Percentiles rank a stretch among this genome's conserved stretches.
Evolutionary conservation across 2,329 filamentous ascomycete species (phyloP).

Genomic region (Aspergillus candidus): DNA sequence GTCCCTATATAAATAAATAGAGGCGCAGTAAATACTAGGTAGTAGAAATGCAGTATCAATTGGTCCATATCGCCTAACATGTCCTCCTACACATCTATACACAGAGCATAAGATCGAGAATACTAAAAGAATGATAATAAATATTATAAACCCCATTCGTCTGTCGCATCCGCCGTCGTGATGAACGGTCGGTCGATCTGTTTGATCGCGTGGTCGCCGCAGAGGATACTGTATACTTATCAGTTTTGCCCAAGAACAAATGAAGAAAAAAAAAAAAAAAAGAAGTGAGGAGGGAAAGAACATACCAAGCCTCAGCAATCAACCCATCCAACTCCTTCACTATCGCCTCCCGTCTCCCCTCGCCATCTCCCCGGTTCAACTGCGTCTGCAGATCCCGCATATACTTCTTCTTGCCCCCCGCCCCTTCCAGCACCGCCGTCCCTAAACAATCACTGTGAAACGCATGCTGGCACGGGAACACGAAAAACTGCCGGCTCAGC

Average conservation of each 20-base stretch:
- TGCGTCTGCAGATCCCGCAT: constrained; percentile 82
- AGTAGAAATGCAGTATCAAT: too few species aligned
- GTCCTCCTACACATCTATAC: too few species aligned
- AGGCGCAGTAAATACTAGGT: too few species aligned
- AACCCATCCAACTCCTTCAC: constrained; percentile 86
- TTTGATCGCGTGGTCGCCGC: constrained; percentile 91
- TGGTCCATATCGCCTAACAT: too few species aligned
- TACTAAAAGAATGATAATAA: neutral
- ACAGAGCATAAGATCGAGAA: too few species aligned
- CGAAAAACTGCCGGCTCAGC: constrained; percentile 88
- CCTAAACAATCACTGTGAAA: constrained; percentile 96
- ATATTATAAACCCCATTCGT: constrained; percentile 68
- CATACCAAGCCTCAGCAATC: constrained; percentile 81
- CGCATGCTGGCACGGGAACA: constrained; percentile 96
- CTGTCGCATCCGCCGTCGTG: constrained; percentile 61
- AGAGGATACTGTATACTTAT: constrained; percentile 64
- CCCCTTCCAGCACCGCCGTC: constrained; percentile 74
- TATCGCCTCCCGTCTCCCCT: constrained; percentile 69
- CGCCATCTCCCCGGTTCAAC: constrained; percentile 68
- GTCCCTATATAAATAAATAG: too few species aligned
- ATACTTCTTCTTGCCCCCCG: constrained; percentile 68
- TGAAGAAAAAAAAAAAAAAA: constrained; percentile 7
- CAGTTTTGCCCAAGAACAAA: constrained; percentile 18
- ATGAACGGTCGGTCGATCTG: constrained; percentile 92
- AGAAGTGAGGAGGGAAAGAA: constrained; percentile 20